Percentiles rank a stretch among this genome's conserved stretches.
Evolutionary conservation across 345 rosid genomes (phyloP).

Genomic region (Ricinus communis): DNA sequence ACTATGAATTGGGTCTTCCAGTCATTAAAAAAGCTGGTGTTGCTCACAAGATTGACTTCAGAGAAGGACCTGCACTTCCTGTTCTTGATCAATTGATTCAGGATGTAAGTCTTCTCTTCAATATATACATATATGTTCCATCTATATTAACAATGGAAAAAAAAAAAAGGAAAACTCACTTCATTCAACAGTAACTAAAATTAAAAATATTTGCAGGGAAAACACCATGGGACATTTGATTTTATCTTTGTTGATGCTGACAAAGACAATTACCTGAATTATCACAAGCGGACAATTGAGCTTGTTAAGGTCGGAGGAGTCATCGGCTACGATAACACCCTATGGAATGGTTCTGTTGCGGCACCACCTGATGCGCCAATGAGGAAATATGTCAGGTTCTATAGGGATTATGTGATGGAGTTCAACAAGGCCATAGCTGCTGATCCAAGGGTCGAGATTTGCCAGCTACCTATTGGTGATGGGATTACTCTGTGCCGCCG

Average conservation of each 20-base stretch:
- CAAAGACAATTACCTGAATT: conserved; percentile 91
- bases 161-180: too few relatives aligned
- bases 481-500: conserved; percentile 98
- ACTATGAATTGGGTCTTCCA: conserved; percentile 86
- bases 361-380: conserved; percentile 82
- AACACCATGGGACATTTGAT: conserved; percentile 70
- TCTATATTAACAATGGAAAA: too few relatives aligned
- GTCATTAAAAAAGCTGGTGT: conserved; percentile 87
- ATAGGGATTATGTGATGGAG: conserved; percentile 83
- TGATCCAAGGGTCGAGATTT: conserved; percentile 95
- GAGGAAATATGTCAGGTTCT: conserved; percentile 71
- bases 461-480: conserved; percentile 93
- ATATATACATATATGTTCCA: too few relatives aligned
- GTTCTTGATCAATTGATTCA: conserved; percentile 73
- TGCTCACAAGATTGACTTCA: conserved; percentile 91
- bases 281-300: conserved; percentile 80
- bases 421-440: conserved; percentile 94
- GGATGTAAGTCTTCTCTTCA: conserved; percentile 51
- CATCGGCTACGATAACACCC: conserved; percentile 95
- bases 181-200: too few relatives aligned
- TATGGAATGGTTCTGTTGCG: conserved; percentile 92
- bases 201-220: conserved; percentile 43
- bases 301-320: conserved; percentile 85
- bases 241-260: conserved; percentile 98
- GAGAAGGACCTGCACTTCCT: conserved; percentile 96